Evolutionary conservation across 768 basidiomycete species (phyloP).

Genomic region (Tremella mesenterica): DNA sequence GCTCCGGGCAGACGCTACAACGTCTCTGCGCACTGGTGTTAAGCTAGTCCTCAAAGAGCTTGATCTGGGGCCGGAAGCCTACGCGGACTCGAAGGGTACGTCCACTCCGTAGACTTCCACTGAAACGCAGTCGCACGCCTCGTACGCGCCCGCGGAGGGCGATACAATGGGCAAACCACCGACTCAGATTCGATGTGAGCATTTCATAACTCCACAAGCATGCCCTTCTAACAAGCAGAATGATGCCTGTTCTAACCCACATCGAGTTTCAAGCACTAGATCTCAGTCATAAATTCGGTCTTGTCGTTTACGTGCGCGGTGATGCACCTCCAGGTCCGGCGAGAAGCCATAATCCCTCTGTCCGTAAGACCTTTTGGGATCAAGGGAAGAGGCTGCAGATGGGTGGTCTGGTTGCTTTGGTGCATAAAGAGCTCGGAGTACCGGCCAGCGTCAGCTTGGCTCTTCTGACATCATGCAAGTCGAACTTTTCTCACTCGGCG

Average conservation of each 20-base stretch:
- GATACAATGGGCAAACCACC: slow-evolving; percentile 50
- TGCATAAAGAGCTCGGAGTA: slow-evolving; percentile 14
- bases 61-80: not conserved
- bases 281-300: slow-evolving; percentile 48
- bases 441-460: slow-evolving; percentile 51
- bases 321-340: slow-evolving; percentile 56
- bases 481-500: slow-evolving; percentile 49
- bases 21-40: slow-evolving; percentile 50
- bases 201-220: not conserved
- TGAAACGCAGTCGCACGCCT: slow-evolving; percentile 38
- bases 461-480: slow-evolving; percentile 42
- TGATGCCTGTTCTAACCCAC: slow-evolving; percentile 8
- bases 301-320: slow-evolving; percentile 53
- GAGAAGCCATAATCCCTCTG: slow-evolving; percentile 45
- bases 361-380: slow-evolving; percentile 57
- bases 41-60: slow-evolving; percentile 5
- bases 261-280: slow-evolving; percentile 1
- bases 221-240: slow-evolving; percentile 3
- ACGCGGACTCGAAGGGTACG: slow-evolving; percentile 1
- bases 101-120: not conserved
- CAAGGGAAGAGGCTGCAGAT: slow-evolving; percentile 55
- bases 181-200: slow-evolving; percentile 44
- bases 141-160: slow-evolving; percentile 54
- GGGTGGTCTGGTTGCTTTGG: slow-evolving; percentile 55
- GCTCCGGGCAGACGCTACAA: slow-evolving; percentile 55